Percentiles rank a stretch among this genome's conserved stretches.
phyloP scores from a whole-genome alignment of 306 rosid genomes.

The Trichosanthes cucumerina region DNA sequence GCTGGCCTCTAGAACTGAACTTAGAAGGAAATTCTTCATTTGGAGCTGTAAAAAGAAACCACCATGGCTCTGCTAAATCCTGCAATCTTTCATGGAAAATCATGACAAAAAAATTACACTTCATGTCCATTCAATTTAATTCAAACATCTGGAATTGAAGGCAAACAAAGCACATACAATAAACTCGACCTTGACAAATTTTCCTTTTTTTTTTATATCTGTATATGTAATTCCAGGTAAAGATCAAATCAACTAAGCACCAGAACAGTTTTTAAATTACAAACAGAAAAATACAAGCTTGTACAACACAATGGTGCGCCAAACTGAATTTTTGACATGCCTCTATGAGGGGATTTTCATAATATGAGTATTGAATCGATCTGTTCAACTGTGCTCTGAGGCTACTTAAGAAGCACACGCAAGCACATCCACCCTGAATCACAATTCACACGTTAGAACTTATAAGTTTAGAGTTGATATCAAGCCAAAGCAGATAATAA shows the following conservation, averaged over 20 bases:
- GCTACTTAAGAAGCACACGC: not conserved
- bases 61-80: not conserved
- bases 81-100: not conserved
- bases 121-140: not conserved
- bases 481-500: not conserved
- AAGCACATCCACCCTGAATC: slow-evolving; percentile 4
- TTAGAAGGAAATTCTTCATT: not conserved
- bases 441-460: not conserved
- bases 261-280: slow-evolving; percentile 8
- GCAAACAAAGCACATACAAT: slow-evolving; percentile 7
- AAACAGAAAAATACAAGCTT: slow-evolving; percentile 12
- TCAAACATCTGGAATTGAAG: not conserved
- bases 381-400: not conserved
- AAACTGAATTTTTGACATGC: slow-evolving; percentile 7
- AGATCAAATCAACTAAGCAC: slow-evolving; percentile 5
- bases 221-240: slow-evolving; percentile 5
- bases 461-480: not conserved
- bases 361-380: not conserved
- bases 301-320: slow-evolving; percentile 12
- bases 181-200: not conserved
- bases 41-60: not conserved
- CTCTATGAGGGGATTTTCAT: not conserved
- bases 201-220: not conserved
- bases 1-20: not conserved
- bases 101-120: slow-evolving; percentile 1